Percentiles rank a stretch among this genome's conserved stretches.
These are phyloP conservation scores for Neurospora sp. DNA, from an alignment of 2,329 filamentous ascomycete genomes.

Conservation along the genomic window DNA sequence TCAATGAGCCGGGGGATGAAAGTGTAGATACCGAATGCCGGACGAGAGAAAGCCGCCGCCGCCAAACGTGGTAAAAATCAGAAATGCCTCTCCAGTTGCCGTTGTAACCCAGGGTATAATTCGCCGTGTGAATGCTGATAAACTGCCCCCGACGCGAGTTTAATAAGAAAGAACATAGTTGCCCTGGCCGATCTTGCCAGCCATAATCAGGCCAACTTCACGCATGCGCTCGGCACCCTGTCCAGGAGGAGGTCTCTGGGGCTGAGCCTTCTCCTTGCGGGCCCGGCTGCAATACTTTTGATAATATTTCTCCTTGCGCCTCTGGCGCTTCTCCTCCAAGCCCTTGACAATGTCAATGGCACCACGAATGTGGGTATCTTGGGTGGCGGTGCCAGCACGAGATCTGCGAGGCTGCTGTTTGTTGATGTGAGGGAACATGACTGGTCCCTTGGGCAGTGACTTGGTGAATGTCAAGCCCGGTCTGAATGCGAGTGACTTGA, in stretches of 20 bases:
- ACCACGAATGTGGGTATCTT: slow-evolving; percentile 66
- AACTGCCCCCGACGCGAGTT: slow-evolving; percentile 16
- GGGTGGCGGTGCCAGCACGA: slow-evolving; percentile 23
- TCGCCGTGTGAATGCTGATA: slow-evolving; percentile 15
- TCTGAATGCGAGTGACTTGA: slow-evolving; percentile 41
- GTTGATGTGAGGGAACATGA: slow-evolving; percentile 49
- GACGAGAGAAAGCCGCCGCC: slow-evolving; percentile 3
- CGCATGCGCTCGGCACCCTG: slow-evolving; percentile 90
- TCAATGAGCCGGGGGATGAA: background rate
- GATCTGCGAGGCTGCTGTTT: slow-evolving; percentile 22
- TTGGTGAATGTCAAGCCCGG: slow-evolving; percentile 69
- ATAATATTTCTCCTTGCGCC: slow-evolving; percentile 85
- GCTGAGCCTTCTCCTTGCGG: slow-evolving; percentile 53
- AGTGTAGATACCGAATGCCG: background rate
- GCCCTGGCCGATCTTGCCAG: slow-evolving; percentile 63
- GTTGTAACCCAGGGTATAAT: slow-evolving; percentile 11
- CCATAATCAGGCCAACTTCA: slow-evolving; percentile 80
- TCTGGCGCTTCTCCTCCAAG: slow-evolving; percentile 84
- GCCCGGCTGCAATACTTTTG: slow-evolving; percentile 82
- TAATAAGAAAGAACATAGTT: slow-evolving; percentile 71
- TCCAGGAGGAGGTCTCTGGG: slow-evolving; percentile 64
- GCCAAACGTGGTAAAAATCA: slow-evolving; percentile 11
- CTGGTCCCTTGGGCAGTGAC: slow-evolving; percentile 72
- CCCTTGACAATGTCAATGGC: slow-evolving; percentile 97
- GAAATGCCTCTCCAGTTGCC: slow-evolving; percentile 13